Evolutionary conservation across 2,329 filamentous ascomycete genomes (phyloP).

Genomic region (Pseudogymnoascus sp.): DNA sequence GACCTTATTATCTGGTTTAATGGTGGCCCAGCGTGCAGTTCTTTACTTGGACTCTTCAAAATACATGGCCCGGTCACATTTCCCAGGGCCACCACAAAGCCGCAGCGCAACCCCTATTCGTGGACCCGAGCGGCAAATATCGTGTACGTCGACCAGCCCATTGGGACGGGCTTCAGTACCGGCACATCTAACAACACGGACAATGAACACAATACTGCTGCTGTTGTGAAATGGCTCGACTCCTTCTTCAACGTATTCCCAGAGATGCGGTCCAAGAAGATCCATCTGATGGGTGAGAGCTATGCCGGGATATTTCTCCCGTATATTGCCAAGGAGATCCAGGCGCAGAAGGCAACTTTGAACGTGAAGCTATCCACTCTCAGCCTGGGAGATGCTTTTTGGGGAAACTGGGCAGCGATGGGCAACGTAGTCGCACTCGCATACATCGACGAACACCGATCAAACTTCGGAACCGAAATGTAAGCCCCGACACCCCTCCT

Average conservation of each 20-base stretch:
- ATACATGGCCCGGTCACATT: slow-evolving; percentile 10
- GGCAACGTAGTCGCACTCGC: not conserved
- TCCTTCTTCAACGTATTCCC: slow-evolving; percentile 9
- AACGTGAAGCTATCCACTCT: not conserved
- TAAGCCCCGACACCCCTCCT: not conserved
- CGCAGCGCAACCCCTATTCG: slow-evolving; percentile 24
- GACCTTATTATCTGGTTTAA: slow-evolving; percentile 12
- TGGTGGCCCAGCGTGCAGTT: slow-evolving; percentile 10
- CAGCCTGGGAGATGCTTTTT: not conserved
- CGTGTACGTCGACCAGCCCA: slow-evolving; percentile 27
- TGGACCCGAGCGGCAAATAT: slow-evolving; percentile 27
- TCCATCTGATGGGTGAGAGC: slow-evolving; percentile 12
- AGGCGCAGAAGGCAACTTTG: not conserved
- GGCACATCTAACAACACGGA: slow-evolving; percentile 11
- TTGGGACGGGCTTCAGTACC: slow-evolving; percentile 26
- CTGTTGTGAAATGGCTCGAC: slow-evolving; percentile 5
- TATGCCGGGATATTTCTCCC: slow-evolving; percentile 10
- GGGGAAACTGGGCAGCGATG: slow-evolving; percentile 7
- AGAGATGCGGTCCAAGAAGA: not conserved
- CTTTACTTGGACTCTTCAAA: slow-evolving; percentile 9
- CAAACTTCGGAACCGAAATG: not conserved
- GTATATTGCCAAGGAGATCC: slow-evolving; percentile 8
- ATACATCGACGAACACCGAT: not conserved
- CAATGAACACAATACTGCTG: not conserved
- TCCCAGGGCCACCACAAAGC: slow-evolving; percentile 9